Base-by-base conservation (phyloP, 352 stramenopile genomes). In the Pseudoperonospora humuli region DNA sequence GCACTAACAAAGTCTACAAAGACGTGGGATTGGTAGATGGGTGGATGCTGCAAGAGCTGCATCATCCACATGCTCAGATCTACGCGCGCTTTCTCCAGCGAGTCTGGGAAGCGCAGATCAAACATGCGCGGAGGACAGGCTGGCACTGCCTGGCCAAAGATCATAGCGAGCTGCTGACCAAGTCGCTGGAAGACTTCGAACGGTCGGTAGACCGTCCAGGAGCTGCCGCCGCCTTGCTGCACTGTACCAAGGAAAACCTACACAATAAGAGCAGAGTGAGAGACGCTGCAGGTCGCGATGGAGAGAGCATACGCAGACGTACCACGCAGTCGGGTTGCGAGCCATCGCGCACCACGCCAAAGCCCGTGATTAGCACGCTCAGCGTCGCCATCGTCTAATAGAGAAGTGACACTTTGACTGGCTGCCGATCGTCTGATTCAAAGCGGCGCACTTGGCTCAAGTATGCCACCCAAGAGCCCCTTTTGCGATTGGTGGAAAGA, bases 11-110 rank as follows among this genome's bases (percentile, higher is more conserved):
- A 92, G 37, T 92, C 75, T 28, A 88, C 58, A 45, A 92, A 89
- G 3, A 84, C 72, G 42, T 87, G 79, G 36, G 75, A 91, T 60
- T 85, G 75, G 51, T 75, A 84, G 47, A 91, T 74, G n/a, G 79
- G 69, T 36, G 75, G 57, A 56, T 92, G 75, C 41, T 83, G 73
- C 37, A 89, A 55, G 9, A 92, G 59, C 51, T 89, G 77, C 64
- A 84, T 76, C 28, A 92, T 60, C 79, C 79, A 92, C 64, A 86
- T 83, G 19, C 61, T 75, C 42, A 92, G 47, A 24, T 89, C 79
- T 32, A 78, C 62, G 23, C 76, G 75, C 24, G 68, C 64, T 50
- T 84, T 84, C 61, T 89, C 79, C 18, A 87, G 48, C 44, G 57
- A 84, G 29, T 86, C 73, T 2, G 74, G 64, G 48, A 69, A 84